Evolutionary conservation across 2,329 filamentous ascomycete species (phyloP), one percentile per base, ranked within the genome.

Genomic region (Orbilia ellipsospora): DNA sequence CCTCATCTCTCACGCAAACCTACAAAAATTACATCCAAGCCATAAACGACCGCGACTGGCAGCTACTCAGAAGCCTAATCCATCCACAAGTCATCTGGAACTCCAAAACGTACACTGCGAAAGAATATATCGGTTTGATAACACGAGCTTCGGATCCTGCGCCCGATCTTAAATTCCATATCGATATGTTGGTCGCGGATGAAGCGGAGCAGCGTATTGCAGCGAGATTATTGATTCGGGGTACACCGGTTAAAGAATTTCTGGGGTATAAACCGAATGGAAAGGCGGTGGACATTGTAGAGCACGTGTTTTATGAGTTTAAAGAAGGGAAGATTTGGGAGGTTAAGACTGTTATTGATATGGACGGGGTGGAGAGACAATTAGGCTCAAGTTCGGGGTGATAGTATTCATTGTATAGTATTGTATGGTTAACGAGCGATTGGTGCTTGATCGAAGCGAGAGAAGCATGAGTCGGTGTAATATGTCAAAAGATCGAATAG

Each of bases 261-360:
- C 15, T 75, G 6, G 72, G 64, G 13, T 48, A 69, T 16, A 56
- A 16, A 16, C 64, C 64, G 10, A 75, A 31, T n/a, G 59, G 72
- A 18, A 50, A 51, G 36, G 44, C 20, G 4, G 64, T 75, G 16
- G 72, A 75, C 23, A 18, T 75, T 42, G 59, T 65, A 36, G 72
- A 75, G 23, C 72, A 75, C 57, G 72, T 52, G 6, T 69, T 69
- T 65, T 75, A 75, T 51, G 40, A 40, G 54, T 75, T 75, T 31
- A 44, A 12, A n/a, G 72, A 55, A 7, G 63, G 64, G 12, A 74
- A 18, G 54, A 64, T 75, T 15, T 45, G 26, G 45, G 72, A 75
- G 18, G 72, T 75, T 4, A 62, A 51, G 45, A 75, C 59, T 16
- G 45, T 75, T 54, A 65, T 75, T 50, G 72, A 75, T 75, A 75